Base-by-base conservation (phyloP, 1,139 yeast genomes). In the Suhomyces guaymorum region DNA sequence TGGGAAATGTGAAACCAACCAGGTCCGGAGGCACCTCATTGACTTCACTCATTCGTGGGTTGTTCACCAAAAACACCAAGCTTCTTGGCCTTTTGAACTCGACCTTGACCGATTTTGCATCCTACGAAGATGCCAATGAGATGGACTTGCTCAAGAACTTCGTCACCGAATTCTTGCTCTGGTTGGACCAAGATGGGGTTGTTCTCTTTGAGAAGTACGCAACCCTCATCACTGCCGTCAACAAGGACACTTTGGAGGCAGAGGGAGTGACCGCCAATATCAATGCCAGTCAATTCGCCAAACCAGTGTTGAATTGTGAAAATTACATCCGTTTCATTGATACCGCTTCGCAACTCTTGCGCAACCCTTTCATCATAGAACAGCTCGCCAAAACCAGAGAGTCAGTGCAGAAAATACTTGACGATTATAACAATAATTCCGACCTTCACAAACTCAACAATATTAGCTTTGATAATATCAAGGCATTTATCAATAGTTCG, bases 321-420 rank as follows among this genome's bases (percentile, higher is more conserved):
- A 53, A 57, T 41, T 69, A 68, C 45, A 37, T 61, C n/a, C 41
- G 44, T 2, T 66, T 70, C 45, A 54, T 66, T 18, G 51, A 51
- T 11, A 35, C 46, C 3, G 49, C 66, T 9, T 28, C 48, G 8
- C 26, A 35, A 2, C 28, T 51, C n/a, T 42, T 54, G 13, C 54
- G 74, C 33, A 70, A 70, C 39, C 75, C 75, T 9, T 70, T 67
- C 39, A 55, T 69, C 11, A 43, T 65, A 23, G 71, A 64, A 14
- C 67, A 59, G 42, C 52, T 70, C 23, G 27, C 37, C 15, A 39
- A 32, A 3, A 50, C 55, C 20, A 47, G 42, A 25, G 17, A 23
- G 4, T 48, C 49, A 10, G 53, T 67, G 34, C 28, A 39, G 4
- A 27, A 36, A 6, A 42, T 69, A 11, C 35, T 64, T 11, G 44